Base-by-base conservation (phyloP, 2,329 filamentous ascomycete species). In the Colletotrichum gloeosporioides region DNA sequence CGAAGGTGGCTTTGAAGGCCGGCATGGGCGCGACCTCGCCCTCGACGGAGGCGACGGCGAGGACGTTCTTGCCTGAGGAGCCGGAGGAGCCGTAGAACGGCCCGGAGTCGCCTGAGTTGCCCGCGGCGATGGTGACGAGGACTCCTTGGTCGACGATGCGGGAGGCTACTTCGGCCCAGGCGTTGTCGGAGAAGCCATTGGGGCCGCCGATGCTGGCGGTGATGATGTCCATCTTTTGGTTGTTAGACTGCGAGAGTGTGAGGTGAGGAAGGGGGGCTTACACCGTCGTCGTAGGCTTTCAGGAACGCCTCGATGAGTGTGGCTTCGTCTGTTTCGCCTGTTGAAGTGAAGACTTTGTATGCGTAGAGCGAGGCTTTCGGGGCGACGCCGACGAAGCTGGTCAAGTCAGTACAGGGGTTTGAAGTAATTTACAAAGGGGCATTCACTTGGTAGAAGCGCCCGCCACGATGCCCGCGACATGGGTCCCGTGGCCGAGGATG, bases 91-190 rank as follows among this genome's bases (percentile, higher is more conserved):
- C 83, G 39, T 86, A 88, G 80, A 91, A 90, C 0, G 89, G 85
- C 0, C 89, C 89, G 18, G 82, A 80, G 22, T 82, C 82, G 31
- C 90, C 89, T n/a, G 87, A 85, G 72, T 91, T 91, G 12, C 90
- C 89, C 4, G 87, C 88, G 2, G 89, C 87, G 29, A 90, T 86
- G 15, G 87, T 86, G 27, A 90, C 85, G 10, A 90, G 85, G 1
- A 90, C 83, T 15, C 89, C 89, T 18, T 85, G 81, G 12, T 87
- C 84, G 18, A 84, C 85, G 63, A 87, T 83, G 31, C 85, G 83
- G 10, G 84, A 83, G 15, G 85, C 82, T 9, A 86, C 83, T 18
- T 83, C 82, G 36, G 85, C 83, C 82, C 82, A 84, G 25, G 85
- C 81, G 34, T 84, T 78, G 29, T 81, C 80, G 0, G 82, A 78